Evolutionary conservation across 306 rosid genomes (phyloP).

Genomic region (Bauhinia variegata): DNA sequence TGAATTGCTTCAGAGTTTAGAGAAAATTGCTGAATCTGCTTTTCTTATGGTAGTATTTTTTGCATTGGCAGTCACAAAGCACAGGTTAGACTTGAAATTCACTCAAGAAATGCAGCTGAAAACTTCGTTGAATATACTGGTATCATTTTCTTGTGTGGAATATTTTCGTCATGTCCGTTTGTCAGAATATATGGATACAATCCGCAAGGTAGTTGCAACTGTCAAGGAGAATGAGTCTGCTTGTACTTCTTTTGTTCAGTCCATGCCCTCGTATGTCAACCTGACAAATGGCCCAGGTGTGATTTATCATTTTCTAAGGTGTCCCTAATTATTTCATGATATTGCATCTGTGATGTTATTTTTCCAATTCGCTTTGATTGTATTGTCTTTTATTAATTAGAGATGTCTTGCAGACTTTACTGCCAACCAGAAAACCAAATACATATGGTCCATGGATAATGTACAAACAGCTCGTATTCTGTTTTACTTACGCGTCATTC

Average conservation of each 20-base stretch:
- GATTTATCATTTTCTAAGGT: conserved; percentile 1
- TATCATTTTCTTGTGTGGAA: conserved; percentile 85
- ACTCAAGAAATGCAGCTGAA: conserved; percentile 56
- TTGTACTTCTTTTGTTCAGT: conserved; percentile 62
- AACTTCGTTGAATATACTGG: conserved; percentile 63
- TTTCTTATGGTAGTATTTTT: conserved; percentile 89
- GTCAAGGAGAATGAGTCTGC: conserved; percentile 80
- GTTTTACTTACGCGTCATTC: conserved; percentile 79
- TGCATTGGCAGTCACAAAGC: conserved; percentile 78
- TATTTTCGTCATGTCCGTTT: conserved; percentile 87
- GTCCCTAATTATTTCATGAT: neutral
- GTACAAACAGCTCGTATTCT: conserved; percentile 88
- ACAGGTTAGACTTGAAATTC: conserved; percentile 60
- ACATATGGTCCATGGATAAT: conserved; percentile 76
- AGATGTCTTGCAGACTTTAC: conserved; percentile 42
- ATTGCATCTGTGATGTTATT: conserved; percentile 4
- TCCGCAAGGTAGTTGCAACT: conserved; percentile 73
- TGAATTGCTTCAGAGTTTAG: conserved; percentile 59
- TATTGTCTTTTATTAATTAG: conserved; percentile 19
- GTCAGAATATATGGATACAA: conserved; percentile 87
- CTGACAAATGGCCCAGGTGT: conserved; percentile 77
- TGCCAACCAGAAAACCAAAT: conserved; percentile 49
- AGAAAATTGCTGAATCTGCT: conserved; percentile 83
- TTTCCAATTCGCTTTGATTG: neutral
- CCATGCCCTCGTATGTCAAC: conserved; percentile 74